phyloP scores from a whole-genome alignment of 1,284 basidiomycete species.

The Trichosporon ovoides region DNA sequence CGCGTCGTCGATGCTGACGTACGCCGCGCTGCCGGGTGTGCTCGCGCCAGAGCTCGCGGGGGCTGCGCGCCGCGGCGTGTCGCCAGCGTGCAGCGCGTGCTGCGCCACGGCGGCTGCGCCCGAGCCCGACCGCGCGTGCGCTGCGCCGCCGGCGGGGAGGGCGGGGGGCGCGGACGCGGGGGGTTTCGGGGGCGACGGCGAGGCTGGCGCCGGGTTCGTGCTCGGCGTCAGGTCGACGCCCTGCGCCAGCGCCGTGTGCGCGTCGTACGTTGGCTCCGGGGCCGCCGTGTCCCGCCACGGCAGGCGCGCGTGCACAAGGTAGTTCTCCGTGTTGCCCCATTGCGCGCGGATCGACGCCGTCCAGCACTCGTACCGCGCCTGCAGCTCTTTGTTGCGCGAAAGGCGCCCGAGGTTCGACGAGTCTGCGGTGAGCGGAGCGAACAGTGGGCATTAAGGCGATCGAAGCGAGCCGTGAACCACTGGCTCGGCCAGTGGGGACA shows the following conservation, averaged over 20 bases:
- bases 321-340: conserved; percentile 43
- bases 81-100: conserved; percentile 10
- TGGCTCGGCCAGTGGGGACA: too few relatives aligned
- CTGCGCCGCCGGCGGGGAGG: not conserved
- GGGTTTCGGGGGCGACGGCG: not conserved
- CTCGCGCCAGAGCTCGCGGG: conserved; percentile 10
- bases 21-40: conserved; percentile 16
- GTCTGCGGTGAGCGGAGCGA: too few relatives aligned
- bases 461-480: too few relatives aligned
- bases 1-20: conserved; percentile 16
- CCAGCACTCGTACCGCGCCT: conserved; percentile 42
- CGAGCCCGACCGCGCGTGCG: not conserved
- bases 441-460: too few relatives aligned
- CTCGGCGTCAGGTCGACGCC: conserved; percentile 20
- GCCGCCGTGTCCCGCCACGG: conserved; percentile 28
- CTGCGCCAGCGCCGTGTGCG: conserved; percentile 19
- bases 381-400: conserved; percentile 41
- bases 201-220: conserved; percentile 7
- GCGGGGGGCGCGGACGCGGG: not conserved
- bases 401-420: conserved; percentile 29
- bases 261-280: conserved; percentile 22
- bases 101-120: conserved; percentile 7
- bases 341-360: conserved; percentile 29
- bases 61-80: conserved; percentile 7
- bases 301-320: conserved; percentile 38